Evolutionary conservation across 345 rosid species (phyloP).

Genomic region (Dovyalis caffra): DNA sequence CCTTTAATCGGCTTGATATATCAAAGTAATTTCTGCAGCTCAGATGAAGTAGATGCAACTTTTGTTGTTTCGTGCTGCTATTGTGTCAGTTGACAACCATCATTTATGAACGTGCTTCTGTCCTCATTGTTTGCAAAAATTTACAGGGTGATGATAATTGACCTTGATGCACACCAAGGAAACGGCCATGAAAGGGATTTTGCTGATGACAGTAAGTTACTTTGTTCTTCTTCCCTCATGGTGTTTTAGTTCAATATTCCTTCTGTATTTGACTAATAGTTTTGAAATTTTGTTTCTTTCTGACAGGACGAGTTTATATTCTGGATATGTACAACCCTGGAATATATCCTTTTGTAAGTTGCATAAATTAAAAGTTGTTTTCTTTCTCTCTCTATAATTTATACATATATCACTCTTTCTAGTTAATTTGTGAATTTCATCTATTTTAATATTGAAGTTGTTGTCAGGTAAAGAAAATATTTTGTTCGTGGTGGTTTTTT

Average conservation of each 20-base stretch:
- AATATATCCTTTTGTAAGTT: conserved; percentile 86
- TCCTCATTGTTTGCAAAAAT: conserved; percentile 19
- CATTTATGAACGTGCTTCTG: conserved; percentile 3
- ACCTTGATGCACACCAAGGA: conserved; percentile 99
- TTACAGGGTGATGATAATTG: conserved; percentile 88
- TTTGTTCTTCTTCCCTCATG: not conserved
- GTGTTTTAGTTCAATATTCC: conserved; percentile 11
- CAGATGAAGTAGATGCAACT: conserved; percentile 7
- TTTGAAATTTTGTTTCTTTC: conserved; percentile 9
- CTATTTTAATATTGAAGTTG: not conserved
- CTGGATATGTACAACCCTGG: conserved; percentile 87
- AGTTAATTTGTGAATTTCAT: conserved; percentile 7
- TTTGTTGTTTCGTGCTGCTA: conserved; percentile 1
- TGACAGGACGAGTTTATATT: conserved; percentile 74
- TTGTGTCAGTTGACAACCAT: conserved; percentile 8
- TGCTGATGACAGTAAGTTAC: conserved; percentile 61
- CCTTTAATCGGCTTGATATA: conserved; percentile 61
- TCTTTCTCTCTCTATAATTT: not conserved
- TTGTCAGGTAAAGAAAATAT: not conserved
- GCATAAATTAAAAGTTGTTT: conserved; percentile 10
- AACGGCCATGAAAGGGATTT: conserved; percentile 96
- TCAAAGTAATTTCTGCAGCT: conserved; percentile 49
- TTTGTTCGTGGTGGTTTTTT: conserved; percentile 13
- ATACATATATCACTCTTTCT: not conserved
- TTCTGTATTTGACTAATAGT: conserved; percentile 15